Conservation (phyloP, 2,329 filamentous ascomycete species). For the Sclerotinia glacialis region DNA sequence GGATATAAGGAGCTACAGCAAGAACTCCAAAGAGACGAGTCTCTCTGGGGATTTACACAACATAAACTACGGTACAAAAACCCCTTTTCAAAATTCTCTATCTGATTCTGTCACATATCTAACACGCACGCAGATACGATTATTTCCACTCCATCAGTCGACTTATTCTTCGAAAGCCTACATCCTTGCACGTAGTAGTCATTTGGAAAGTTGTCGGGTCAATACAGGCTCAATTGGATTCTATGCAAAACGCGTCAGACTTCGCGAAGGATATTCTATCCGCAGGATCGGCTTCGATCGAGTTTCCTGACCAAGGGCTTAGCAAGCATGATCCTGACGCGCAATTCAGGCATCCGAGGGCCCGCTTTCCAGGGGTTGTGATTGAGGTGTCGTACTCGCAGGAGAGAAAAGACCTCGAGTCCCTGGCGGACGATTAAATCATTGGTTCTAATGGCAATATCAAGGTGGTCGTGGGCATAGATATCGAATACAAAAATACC, state of each 20-base stretch:
- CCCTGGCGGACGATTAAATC: background rate
- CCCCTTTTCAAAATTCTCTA: no score
- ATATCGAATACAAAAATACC: no score
- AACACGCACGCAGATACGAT: background rate
- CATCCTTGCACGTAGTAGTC: background rate
- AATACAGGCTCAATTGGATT: background rate
- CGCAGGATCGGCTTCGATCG: background rate
- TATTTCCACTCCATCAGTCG: background rate
- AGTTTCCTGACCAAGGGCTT: background rate
- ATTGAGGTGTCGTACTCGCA: background rate
- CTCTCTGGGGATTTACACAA: no score
- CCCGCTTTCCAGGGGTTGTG: background rate
- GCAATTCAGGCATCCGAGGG: background rate
- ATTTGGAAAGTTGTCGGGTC: background rate
- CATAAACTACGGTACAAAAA: no score
- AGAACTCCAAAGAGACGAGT: no score
- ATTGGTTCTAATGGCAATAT: background rate
- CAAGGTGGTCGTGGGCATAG: no score
- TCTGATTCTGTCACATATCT: no score
- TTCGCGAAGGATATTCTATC: background rate
- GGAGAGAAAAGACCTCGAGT: background rate
- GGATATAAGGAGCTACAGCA: no score
- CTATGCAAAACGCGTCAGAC: background rate
- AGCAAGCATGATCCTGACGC: background rate
- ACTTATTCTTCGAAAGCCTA: background rate